Conservation (phyloP, 805 yeast genomes). For the Teunomyces stri region DNA sequence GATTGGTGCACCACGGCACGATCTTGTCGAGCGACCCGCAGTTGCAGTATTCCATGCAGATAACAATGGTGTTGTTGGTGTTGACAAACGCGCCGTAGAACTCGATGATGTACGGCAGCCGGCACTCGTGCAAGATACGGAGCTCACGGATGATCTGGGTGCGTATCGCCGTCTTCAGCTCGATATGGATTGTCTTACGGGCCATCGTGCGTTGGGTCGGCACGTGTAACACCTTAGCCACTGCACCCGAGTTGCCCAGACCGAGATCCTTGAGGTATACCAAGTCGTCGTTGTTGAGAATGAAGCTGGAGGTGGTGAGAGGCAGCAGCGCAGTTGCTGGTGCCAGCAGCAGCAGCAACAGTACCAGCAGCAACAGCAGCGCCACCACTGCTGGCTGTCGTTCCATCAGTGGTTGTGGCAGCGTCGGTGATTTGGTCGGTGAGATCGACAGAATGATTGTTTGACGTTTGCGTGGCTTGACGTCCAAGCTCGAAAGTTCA, state of each 20-base stretch:
- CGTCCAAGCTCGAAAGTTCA: constrained; percentile 23
- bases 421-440: constrained; percentile 32
- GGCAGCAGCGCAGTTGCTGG: constrained; percentile 23
- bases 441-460: constrained; percentile 43
- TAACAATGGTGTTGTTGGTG: constrained; percentile 65
- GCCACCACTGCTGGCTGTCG: no score
- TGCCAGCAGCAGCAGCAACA: no score
- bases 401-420: constrained; percentile 14
- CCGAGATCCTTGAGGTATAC: constrained; percentile 78
- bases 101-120: constrained; percentile 76
- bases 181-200: constrained; percentile 81
- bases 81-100: constrained; percentile 88
- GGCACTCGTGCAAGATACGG: constrained; percentile 87
- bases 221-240: constrained; percentile 79
- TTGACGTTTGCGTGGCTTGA: constrained; percentile 30
- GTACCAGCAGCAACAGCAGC: no score
- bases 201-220: constrained; percentile 92
- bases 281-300: constrained; percentile 55
- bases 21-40: constrained; percentile 90
- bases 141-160: constrained; percentile 86
- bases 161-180: constrained; percentile 72
- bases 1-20: constrained; percentile 45
- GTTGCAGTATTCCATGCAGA: constrained; percentile 95
- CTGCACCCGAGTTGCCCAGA: constrained; percentile 92
- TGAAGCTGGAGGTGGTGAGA: constrained; percentile 31